Evolutionary conservation across 2,329 filamentous ascomycete genomes (phyloP), one percentile per base, ranked within the genome.

Genomic region (Cytospora piceicola): DNA sequence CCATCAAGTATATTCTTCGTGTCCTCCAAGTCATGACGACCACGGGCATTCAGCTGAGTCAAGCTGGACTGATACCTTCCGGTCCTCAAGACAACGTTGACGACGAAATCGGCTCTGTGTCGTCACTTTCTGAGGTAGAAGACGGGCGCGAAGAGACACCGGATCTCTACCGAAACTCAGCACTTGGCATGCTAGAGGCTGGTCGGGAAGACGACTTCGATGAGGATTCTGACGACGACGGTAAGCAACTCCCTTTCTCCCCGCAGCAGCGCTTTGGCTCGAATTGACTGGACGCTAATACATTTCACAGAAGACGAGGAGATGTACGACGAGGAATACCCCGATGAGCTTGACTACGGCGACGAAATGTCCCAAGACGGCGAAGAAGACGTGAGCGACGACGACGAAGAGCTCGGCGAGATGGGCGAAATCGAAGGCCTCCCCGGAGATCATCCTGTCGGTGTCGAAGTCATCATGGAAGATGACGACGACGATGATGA

Each of bases 121-220:
- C 93, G 5, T 97, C 94, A 0, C 87, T 96, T 29, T 97, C 94
- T 14, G 94, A 97, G 69, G 82, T 93, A 59, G 91, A 94, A 51
- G 91, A 94, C 68, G 90, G 92, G 64, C 89, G 93, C 54, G 93
- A 97, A 77, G 95, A 98, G 75, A 99, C 96, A 6, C 95, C 96
- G 34, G 95, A 99, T 78, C 84, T 99, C 24, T 98, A 97, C 80
- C 91, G 96, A 61, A 97, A 98, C 77, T 98, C 95, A 2, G 93
- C 96, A 1, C 82, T 99, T 27, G 94, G 95, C 58, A 96, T 98
- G 88, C 89, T 97, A 61, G 95, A 98, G 75, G 90, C 91, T 70
- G 87, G 89, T 58, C 87, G 90, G 65, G 90, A 93, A 67, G 90
- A 92, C 67, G 92, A 94, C 69, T 93, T 92, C 58, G 93, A 91